Conservation (phyloP, 1,284 basidiomycete genomes). For the Rhodotorula sp. region DNA sequence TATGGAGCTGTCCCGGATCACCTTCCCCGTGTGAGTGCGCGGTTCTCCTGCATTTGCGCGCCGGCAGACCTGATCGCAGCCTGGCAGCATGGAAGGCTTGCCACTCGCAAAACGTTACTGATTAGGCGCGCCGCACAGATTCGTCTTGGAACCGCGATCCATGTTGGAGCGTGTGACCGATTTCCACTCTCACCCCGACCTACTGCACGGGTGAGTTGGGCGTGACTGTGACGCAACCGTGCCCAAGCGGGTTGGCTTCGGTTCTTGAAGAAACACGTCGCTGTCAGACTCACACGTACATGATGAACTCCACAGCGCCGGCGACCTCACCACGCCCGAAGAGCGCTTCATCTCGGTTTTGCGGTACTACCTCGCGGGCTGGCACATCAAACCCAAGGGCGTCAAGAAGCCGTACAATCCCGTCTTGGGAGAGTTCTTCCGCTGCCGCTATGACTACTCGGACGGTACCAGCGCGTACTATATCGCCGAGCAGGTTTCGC, state of each 20-base stretch:
- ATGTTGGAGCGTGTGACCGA: conserved; percentile 97
- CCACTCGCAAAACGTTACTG: not conserved
- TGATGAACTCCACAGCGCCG: conserved; percentile 57
- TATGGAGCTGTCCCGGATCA: conserved; percentile 83
- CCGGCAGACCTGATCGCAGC: not conserved
- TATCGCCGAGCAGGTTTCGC: conserved; percentile 86
- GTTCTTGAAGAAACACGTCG: no score
- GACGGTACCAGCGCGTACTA: conserved; percentile 92
- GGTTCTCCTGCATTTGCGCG: not conserved
- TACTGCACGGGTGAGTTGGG: conserved; percentile 80
- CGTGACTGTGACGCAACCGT: no score
- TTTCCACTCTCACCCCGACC: conserved; percentile 98
- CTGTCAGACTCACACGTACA: not conserved
- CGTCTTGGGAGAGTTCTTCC: conserved; percentile 94
- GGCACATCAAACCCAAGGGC: conserved; percentile 99
- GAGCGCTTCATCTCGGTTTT: conserved; percentile 89
- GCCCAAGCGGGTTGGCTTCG: not conserved
- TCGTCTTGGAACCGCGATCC: conserved; percentile 82
- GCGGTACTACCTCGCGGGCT: conserved; percentile 95
- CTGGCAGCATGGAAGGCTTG: no score
- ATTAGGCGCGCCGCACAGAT: conserved; percentile 56
- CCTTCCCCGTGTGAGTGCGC: conserved; percentile 42
- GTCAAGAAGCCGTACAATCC: conserved; percentile 99
- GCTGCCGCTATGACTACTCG: conserved; percentile 89
- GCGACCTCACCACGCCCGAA: conserved; percentile 71